phyloP scores from a whole-genome alignment of 1,284 basidiomycete species.

The Psilocybe mexicana region DNA sequence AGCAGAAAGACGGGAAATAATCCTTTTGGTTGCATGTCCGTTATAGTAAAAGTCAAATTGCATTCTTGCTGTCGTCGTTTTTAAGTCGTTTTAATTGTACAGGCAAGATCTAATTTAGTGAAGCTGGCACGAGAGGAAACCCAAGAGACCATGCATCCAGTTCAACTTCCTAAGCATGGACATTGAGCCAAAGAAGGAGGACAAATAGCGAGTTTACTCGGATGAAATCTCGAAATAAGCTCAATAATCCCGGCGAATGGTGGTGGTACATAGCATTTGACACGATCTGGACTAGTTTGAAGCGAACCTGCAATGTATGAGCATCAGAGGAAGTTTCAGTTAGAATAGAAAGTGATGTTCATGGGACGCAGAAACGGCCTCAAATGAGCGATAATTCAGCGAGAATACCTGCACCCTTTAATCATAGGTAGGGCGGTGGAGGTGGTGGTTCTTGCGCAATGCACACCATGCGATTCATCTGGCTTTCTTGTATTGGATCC shows the following conservation, averaged over 20 bases:
- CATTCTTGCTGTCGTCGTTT: neutral
- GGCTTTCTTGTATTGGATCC: too few species aligned
- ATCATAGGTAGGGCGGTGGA: too few species aligned
- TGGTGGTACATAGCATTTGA: too few species aligned
- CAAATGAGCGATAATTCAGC: neutral
- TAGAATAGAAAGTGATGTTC: neutral
- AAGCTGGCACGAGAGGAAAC: neutral
- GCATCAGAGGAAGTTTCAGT: neutral
- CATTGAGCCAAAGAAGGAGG: neutral
- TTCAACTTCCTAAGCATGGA: neutral
- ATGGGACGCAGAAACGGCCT: neutral
- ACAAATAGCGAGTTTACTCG: neutral
- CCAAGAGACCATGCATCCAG: too few species aligned
- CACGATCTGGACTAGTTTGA: too few species aligned
- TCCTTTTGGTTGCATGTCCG: slow-evolving; percentile 15
- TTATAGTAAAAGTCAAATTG: neutral
- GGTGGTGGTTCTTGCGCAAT: too few species aligned
- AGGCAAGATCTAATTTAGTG: neutral
- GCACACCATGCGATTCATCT: too few species aligned
- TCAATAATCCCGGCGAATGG: too few species aligned
- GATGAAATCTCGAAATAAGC: neutral
- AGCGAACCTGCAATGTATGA: neutral
- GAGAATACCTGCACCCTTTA: neutral
- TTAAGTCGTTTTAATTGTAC: neutral
- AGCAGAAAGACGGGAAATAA: slow-evolving; percentile 30